Percentiles rank a stretch among this genome's conserved stretches.
phyloP scores from a whole-genome alignment of 1,284 basidiomycete genomes.

The Takashimella tepidaria region DNA sequence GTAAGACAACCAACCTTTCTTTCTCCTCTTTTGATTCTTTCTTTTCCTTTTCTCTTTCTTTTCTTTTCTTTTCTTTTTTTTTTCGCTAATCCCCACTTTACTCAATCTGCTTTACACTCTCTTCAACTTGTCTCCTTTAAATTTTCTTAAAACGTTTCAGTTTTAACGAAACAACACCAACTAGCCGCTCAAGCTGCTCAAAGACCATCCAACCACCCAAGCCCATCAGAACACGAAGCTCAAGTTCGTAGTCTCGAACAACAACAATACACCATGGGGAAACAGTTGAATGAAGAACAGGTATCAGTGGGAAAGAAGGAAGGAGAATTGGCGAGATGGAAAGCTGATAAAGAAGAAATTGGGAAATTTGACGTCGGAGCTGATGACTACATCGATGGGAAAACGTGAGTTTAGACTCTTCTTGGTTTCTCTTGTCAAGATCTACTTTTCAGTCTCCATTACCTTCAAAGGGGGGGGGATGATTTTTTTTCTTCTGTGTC shows the following conservation, averaged over 20 bases:
- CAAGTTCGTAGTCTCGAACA: constrained; percentile 32
- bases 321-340: constrained; percentile 32
- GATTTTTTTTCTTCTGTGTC: not conserved
- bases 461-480: not conserved
- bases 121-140: not conserved
- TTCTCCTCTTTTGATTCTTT: not conserved
- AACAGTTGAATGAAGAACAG: constrained; percentile 40
- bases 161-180: constrained; percentile 22
- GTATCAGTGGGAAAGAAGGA: constrained; percentile 30
- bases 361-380: constrained; percentile 25
- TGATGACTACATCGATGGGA: constrained; percentile 25
- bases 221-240: constrained; percentile 30
- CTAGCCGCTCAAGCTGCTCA: constrained; percentile 31
- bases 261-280: constrained; percentile 32
- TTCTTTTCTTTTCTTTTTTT: not conserved
- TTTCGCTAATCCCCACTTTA: not conserved
- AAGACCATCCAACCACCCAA: constrained; percentile 33
- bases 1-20: not conserved
- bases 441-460: too few species aligned
- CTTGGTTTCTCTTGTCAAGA: too few species aligned
- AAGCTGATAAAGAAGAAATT: constrained; percentile 31
- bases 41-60: not conserved
- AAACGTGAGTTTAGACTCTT: constrained; percentile 31
- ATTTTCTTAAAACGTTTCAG: constrained; percentile 7
- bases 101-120: not conserved